phyloP scores from a whole-genome alignment of 371 early-diverging fungal genomes.

The Coemansia sp. region DNA sequence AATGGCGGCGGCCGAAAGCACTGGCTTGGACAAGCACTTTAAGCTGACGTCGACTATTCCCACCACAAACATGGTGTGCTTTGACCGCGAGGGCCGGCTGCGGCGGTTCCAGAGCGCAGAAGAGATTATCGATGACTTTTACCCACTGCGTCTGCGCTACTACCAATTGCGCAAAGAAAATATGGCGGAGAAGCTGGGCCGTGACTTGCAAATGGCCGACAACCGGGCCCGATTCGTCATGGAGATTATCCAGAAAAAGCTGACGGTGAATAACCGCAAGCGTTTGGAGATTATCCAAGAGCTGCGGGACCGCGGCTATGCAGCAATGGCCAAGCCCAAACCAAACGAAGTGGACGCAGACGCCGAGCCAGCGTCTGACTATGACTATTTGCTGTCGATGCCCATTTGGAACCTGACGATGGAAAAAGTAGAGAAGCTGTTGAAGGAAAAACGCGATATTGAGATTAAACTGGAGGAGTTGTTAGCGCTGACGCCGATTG shows the following conservation, averaged over 20 bases:
- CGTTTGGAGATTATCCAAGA: slow-evolving; percentile 78
- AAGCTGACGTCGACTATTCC: slow-evolving; percentile 74
- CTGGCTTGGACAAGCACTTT: slow-evolving; percentile 82
- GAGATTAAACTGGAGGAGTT: slow-evolving; percentile 72
- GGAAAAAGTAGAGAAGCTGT: slow-evolving; percentile 87
- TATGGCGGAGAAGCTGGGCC: slow-evolving; percentile 68
- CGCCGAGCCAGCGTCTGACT: slow-evolving; percentile 58
- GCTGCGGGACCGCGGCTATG: slow-evolving; percentile 72
- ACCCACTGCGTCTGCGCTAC: slow-evolving; percentile 78
- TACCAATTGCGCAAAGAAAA: slow-evolving; percentile 93
- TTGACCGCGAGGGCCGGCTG: slow-evolving; percentile 89
- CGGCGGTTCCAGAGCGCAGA: slow-evolving; percentile 79
- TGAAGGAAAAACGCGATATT: slow-evolving; percentile 71
- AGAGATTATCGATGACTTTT: slow-evolving; percentile 95
- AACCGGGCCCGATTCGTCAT: slow-evolving; percentile 94
- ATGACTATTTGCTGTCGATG: slow-evolving; percentile 94
- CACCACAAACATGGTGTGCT: slow-evolving; percentile 96
- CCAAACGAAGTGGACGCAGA: slow-evolving; percentile 53
- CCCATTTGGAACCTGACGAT: slow-evolving; percentile 89
- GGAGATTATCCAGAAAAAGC: slow-evolving; percentile 84
- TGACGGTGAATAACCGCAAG: slow-evolving; percentile 88
- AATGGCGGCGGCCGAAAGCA: slow-evolving; percentile 69
- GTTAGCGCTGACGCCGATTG: slow-evolving; percentile 66
- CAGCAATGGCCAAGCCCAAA: slow-evolving; percentile 61
- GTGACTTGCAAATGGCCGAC: slow-evolving; percentile 77